These are phyloP conservation scores for Chrysoporthe puriensis DNA, from an alignment of 2,329 filamentous ascomycete genomes.

Conservation along the genomic window DNA sequence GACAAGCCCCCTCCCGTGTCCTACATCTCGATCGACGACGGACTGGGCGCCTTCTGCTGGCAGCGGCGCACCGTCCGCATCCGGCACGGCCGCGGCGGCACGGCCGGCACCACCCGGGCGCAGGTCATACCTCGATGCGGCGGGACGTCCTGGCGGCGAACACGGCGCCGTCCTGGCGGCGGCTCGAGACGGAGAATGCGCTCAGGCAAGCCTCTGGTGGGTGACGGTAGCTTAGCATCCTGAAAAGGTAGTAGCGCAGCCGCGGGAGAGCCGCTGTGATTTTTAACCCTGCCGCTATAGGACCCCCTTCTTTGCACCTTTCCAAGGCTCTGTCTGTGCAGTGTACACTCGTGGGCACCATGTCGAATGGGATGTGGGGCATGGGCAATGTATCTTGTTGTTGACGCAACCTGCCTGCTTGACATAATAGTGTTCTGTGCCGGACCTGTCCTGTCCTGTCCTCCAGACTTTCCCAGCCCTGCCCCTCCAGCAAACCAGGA, in stretches of 20 bases:
- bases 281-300: neutral
- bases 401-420: neutral
- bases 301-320: neutral
- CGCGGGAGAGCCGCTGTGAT: neutral
- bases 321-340: neutral
- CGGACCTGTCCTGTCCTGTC: neutral
- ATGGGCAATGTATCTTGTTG: neutral
- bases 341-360: neutral
- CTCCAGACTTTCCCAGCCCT: neutral
- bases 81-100: slow-evolving; percentile 27
- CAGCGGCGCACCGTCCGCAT: slow-evolving; percentile 34
- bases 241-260: neutral
- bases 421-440: neutral
- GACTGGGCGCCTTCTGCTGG: slow-evolving; percentile 41
- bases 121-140: slow-evolving; percentile 33
- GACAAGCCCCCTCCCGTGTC: slow-evolving; percentile 22
- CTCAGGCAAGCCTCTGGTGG: neutral
- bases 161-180: slow-evolving; percentile 34
- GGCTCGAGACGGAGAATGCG: slow-evolving; percentile 38
- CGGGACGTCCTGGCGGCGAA: slow-evolving; percentile 33
- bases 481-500: neutral
- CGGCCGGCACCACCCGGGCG: slow-evolving; percentile 18
- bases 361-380: neutral
- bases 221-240: neutral
- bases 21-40: slow-evolving; percentile 38